Conservation (phyloP, 352 stramenopile genomes). For the Globisporangium heterothallicum region DNA sequence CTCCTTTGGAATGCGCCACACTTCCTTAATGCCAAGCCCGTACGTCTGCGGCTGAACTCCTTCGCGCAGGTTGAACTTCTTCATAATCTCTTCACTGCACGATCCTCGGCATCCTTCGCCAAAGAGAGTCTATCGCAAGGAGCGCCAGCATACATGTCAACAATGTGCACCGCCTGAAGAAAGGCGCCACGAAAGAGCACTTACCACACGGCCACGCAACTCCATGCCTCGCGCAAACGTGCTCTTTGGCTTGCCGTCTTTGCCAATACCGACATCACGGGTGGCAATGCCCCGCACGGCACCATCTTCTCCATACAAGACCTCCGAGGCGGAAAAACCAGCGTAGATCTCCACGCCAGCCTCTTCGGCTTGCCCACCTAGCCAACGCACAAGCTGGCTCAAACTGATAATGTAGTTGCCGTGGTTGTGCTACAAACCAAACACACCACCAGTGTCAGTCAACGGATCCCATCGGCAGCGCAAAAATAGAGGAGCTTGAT, state of each 20-base stretch:
- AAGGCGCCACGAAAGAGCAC: slow-evolving; percentile 12
- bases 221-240: slow-evolving; percentile 98
- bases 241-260: slow-evolving; percentile 93
- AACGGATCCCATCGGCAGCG: neutral
- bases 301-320: slow-evolving; percentile 80
- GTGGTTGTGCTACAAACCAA: slow-evolving; percentile 90
- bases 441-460: neutral
- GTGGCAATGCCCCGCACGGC: slow-evolving; percentile 94
- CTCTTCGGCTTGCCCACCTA: slow-evolving; percentile 95
- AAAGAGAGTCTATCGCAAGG: slow-evolving; percentile 93
- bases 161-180: too few relatives aligned
- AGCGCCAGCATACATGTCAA: too few relatives aligned
- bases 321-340: slow-evolving; percentile 95
- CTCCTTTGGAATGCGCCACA: slow-evolving; percentile 89
- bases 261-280: slow-evolving; percentile 97
- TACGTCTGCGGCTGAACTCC: slow-evolving; percentile 94
- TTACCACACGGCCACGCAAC: slow-evolving; percentile 85
- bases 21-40: slow-evolving; percentile 99
- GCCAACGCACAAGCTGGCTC: slow-evolving; percentile 95
- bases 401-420: slow-evolving; percentile 99
- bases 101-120: slow-evolving; percentile 97
- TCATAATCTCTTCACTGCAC: slow-evolving; percentile 96
- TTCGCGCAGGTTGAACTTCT: slow-evolving; percentile 94
- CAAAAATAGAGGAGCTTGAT: neutral
- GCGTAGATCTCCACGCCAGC: slow-evolving; percentile 99